A percentile compares a stretch with the other conserved stretches of the same genome.
These are phyloP conservation scores for Pisolithus sp. DNA, from an alignment of 768 basidiomycete genomes.

Conservation along the genomic window DNA sequence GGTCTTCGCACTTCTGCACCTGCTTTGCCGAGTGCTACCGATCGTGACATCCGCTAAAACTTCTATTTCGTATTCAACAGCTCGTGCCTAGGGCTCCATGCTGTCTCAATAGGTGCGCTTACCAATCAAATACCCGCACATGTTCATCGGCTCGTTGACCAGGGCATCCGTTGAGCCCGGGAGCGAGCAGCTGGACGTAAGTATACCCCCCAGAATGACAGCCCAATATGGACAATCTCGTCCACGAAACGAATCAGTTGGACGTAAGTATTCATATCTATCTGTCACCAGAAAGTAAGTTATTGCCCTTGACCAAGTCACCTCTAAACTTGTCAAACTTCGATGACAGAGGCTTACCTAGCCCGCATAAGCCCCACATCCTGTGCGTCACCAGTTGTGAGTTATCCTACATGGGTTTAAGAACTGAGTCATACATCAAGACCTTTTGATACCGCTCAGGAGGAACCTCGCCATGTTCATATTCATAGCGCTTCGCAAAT, in stretches of 20 bases:
- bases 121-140: constrained; percentile 14
- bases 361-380: constrained; percentile 26
- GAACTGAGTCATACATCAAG: constrained; percentile 11
- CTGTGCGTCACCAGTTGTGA: constrained; percentile 20
- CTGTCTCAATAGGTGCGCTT: constrained; percentile 7
- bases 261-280: constrained; percentile 8
- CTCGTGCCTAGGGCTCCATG: constrained; percentile 13
- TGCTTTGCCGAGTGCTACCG: constrained; percentile 9
- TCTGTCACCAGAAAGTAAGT: constrained; percentile 11
- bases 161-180: constrained; percentile 17
- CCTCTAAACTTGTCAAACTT: constrained; percentile 8
- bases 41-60: constrained; percentile 21
- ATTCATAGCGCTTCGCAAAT: constrained; percentile 9
- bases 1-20: constrained; percentile 4
- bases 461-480: constrained; percentile 6
- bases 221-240: constrained; percentile 17
- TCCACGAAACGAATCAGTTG: constrained; percentile 17
- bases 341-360: constrained; percentile 10
- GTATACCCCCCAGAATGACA: constrained; percentile 19
- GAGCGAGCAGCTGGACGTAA: constrained; percentile 29
- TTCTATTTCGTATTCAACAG: constrained; percentile 21
- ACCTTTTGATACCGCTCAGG: constrained; percentile 5
- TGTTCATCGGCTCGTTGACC: constrained; percentile 10
- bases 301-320: constrained; percentile 8
- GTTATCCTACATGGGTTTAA: constrained; percentile 6